phyloP scores from a whole-genome alignment of 257 asterid species.

The Scutellaria galericulata region DNA sequence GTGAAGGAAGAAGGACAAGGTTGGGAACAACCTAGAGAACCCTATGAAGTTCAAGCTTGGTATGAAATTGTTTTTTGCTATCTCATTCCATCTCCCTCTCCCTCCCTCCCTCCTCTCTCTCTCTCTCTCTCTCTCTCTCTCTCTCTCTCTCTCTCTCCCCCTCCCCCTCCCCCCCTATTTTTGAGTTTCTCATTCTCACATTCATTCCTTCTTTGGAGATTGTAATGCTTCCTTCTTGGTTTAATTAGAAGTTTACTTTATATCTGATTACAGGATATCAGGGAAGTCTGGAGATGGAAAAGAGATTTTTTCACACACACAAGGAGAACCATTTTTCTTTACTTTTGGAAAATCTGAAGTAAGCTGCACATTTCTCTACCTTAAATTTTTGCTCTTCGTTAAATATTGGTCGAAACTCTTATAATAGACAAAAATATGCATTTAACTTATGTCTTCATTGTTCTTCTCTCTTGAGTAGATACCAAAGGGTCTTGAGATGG shows the following conservation, averaged over 20 bases:
- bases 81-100: background rate
- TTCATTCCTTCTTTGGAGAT: conserved; percentile 5
- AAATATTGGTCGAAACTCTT: background rate
- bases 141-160: too few relatives aligned
- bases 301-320: conserved; percentile 55
- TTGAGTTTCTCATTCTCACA: background rate
- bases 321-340: conserved; percentile 79
- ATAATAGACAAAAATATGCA: conserved; percentile 12
- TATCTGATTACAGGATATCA: conserved; percentile 62
- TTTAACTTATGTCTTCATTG: conserved; percentile 9
- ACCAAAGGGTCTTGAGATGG: conserved; percentile 98
- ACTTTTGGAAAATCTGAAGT: conserved; percentile 96
- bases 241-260: conserved; percentile 7
- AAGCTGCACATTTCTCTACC: conserved; percentile 18
- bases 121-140: background rate
- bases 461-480: conserved; percentile 51
- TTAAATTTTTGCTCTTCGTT: conserved; percentile 4
- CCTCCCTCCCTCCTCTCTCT: background rate
- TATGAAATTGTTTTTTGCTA: conserved; percentile 38
- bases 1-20: conserved; percentile 86
- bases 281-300: conserved; percentile 84
- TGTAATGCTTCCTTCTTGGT: background rate
- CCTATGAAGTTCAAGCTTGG: conserved; percentile 93
- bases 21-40: conserved; percentile 98
- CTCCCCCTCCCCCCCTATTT: background rate